A percentile compares a stretch with the other conserved stretches of the same genome.
phyloP scores from a whole-genome alignment of 2,329 filamentous ascomycete species.

The Hypoxylon sp. region DNA sequence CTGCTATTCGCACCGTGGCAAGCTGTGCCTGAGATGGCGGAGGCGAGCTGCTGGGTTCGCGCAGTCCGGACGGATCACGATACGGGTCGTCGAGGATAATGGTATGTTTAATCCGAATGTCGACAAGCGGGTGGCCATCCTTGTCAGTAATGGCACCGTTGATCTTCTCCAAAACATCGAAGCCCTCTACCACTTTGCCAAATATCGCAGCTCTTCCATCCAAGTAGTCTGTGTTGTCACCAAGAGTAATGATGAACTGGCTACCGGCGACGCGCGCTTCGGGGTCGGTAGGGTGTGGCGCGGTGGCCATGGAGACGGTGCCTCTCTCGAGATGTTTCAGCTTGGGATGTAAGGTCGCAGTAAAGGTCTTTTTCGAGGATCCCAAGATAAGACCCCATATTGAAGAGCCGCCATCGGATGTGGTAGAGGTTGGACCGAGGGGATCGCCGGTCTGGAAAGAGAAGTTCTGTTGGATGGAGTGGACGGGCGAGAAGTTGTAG shows the following conservation, averaged over 20 bases:
- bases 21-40: constrained; percentile 84
- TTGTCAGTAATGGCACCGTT: constrained; percentile 89
- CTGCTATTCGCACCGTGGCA: constrained; percentile 88
- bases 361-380: constrained; percentile 76
- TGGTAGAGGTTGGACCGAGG: constrained; percentile 80
- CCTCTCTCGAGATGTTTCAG: constrained; percentile 88
- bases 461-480: constrained; percentile 93
- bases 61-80: constrained; percentile 78
- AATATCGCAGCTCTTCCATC: constrained; percentile 96
- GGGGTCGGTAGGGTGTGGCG: constrained; percentile 75
- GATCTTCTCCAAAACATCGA: constrained; percentile 92
- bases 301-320: constrained; percentile 98
- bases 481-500: constrained; percentile 95
- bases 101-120: constrained; percentile 94
- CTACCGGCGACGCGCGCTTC: constrained; percentile 85
- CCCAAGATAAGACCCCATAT: constrained; percentile 87
- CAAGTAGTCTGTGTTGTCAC: constrained; percentile 86
- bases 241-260: constrained; percentile 93
- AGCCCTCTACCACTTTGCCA: constrained; percentile 93
- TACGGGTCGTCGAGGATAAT: constrained; percentile 92
- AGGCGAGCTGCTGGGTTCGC: constrained; percentile 81
- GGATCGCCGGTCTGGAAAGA: constrained; percentile 97
- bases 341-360: constrained; percentile 84
- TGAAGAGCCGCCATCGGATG: constrained; percentile 91
- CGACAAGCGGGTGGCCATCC: constrained; percentile 85